Evolutionary conservation across 148 eudicot species (phyloP), one percentile per base, ranked within the genome.

Genomic region (Chenopodium suecicum): DNA sequence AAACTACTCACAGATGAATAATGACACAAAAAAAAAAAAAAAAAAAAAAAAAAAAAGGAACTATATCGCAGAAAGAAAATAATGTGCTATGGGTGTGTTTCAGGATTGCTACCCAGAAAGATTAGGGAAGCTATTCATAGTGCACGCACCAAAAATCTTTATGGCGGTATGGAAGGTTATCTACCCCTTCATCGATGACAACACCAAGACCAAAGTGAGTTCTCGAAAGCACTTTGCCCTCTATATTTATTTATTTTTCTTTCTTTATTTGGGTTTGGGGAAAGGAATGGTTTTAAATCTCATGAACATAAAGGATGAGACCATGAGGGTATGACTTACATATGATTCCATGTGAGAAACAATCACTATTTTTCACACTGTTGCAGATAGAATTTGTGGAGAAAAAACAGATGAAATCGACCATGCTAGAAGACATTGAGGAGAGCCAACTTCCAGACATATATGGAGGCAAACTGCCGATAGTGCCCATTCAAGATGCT

Each of bases 21-120:
- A 67, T 29, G 16, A 27, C 1, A 5, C 19, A 13, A 0, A n/a
- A 34, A 41, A 41, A 19, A 1, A 41, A 37, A 19, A 0, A 19
- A 19, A 10, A 41, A 41, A 19, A 1, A 41, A 25, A 19, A 13
- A 37, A 7, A 1, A 22, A 9, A n/a, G 19, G 54, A 31, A 1
- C 32, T 31, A 31, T 31, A 31, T 31, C 32, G 2, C 32, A 31
- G 32, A 31, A 31, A 31, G 32, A 13, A 37, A 7, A 1, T 29
- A 9, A n/a, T 23, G 65, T 31, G 54, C 37, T 23, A 48, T 50
- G 80, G 83, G 13, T 48, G 52, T 48, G 52, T 48, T 50, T 12
- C 91, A 96, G 98, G 98, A 96, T 66, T 92, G 82, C 83, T 90
- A 92, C 82, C 99, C 99, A 8, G 99, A 96, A 85, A 90, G 97